Evolutionary conservation across 768 basidiomycete genomes (phyloP).

Genomic region (Boletus pseudopeckii): DNA sequence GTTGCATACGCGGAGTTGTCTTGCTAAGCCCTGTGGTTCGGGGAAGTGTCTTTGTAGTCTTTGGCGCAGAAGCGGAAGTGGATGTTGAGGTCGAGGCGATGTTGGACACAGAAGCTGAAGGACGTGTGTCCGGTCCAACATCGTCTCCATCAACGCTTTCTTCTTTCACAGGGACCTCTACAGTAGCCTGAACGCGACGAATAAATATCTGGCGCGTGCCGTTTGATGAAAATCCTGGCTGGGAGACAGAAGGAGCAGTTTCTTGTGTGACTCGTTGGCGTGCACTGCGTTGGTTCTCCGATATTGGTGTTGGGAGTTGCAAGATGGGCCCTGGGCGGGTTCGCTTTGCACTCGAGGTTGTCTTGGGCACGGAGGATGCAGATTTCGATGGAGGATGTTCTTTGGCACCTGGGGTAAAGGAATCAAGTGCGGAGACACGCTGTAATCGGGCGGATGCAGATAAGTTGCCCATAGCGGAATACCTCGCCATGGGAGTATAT

Average conservation of each 20-base stretch:
- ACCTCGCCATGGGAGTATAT: slow-evolving; percentile 33
- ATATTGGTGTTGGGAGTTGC: slow-evolving; percentile 32
- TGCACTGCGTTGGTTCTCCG: slow-evolving; percentile 27
- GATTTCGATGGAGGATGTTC: slow-evolving; percentile 32
- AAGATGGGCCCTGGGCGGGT: slow-evolving; percentile 6
- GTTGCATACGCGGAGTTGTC: slow-evolving; percentile 14
- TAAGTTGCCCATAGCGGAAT: slow-evolving; percentile 23
- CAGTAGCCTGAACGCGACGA: slow-evolving; percentile 59
- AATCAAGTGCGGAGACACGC: slow-evolving; percentile 12
- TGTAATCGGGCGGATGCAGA: slow-evolving; percentile 28
- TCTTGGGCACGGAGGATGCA: slow-evolving; percentile 28
- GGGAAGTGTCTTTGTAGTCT: slow-evolving; percentile 8
- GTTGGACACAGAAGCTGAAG: slow-evolving; percentile 15
- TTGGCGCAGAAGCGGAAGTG: slow-evolving; percentile 3
- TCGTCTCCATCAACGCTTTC: slow-evolving; percentile 50
- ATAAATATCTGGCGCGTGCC: slow-evolving; percentile 38
- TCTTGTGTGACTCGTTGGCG: slow-evolving; percentile 21
- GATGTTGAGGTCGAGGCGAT: slow-evolving; percentile 10
- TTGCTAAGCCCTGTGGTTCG: slow-evolving; percentile 1
- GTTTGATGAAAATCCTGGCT: slow-evolving; percentile 9
- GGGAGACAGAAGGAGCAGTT: neutral
- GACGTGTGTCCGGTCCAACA: neutral
- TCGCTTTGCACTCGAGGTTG: slow-evolving; percentile 5
- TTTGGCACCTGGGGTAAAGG: slow-evolving; percentile 27
- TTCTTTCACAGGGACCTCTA: slow-evolving; percentile 60